A percentile compares a stretch with the other conserved stretches of the same genome.
Conservation (phyloP, 2,329 filamentous ascomycete genomes). For the Clonostachys sp. region DNA sequence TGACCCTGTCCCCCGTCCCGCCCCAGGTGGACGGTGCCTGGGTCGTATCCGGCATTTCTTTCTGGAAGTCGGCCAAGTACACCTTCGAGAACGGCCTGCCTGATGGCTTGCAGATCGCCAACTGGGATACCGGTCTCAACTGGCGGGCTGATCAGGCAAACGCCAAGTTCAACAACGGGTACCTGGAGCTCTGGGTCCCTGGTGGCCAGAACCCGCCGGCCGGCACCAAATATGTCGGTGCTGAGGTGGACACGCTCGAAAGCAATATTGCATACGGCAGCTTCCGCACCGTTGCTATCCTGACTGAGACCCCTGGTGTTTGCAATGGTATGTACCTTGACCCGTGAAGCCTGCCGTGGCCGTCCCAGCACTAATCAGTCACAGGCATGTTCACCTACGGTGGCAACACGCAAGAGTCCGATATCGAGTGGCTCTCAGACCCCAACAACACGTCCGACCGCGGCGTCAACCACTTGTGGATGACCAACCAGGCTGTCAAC, state of each 20-base stretch:
- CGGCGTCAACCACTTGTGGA: constrained; percentile 16
- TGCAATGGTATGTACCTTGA: constrained; percentile 15
- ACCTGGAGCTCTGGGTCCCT: constrained; percentile 17
- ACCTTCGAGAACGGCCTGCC: constrained; percentile 10
- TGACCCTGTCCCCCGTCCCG: not conserved
- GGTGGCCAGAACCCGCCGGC: constrained; percentile 17
- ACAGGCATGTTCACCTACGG: constrained; percentile 22
- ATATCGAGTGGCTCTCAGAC: constrained; percentile 25
- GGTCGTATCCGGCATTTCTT: not conserved
- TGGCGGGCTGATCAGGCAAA: constrained; percentile 8
- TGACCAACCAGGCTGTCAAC: constrained; percentile 20
- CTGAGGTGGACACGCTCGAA: constrained; percentile 13
- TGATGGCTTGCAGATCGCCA: constrained; percentile 11
- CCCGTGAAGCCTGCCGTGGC: fast-evolving
- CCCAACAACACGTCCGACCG: constrained; percentile 14
- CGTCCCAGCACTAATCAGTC: not conserved
- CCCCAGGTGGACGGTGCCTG: constrained; percentile 1
- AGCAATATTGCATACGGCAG: constrained; percentile 20
- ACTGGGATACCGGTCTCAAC: constrained; percentile 7
- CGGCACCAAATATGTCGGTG: constrained; percentile 11
- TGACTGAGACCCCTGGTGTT: constrained; percentile 17
- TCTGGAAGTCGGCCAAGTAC: constrained; percentile 1
- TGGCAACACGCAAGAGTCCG: constrained; percentile 16
- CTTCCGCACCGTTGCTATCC: constrained; percentile 17
- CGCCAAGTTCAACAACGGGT: constrained; percentile 14